These are phyloP conservation scores for Phaeosphaeriaceae sp. DNA, from an alignment of 2,329 filamentous ascomycete species.

Conservation along the genomic window DNA sequence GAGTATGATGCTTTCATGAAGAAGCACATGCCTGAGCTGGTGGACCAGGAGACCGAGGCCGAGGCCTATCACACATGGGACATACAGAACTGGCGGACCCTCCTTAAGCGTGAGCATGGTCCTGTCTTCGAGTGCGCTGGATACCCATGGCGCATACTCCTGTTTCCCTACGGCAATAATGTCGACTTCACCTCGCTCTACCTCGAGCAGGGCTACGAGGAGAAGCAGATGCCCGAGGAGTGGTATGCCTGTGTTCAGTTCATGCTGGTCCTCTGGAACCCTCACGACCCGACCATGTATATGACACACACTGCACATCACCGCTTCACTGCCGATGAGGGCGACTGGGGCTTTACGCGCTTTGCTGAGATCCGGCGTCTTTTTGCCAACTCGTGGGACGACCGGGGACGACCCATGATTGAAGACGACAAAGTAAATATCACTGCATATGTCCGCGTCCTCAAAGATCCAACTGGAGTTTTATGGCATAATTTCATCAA, in stretches of 20 bases:
- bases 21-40: constrained; percentile 74
- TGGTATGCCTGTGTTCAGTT: constrained; percentile 99
- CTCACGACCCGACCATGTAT: constrained; percentile 86
- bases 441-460: constrained; percentile 80
- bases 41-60: constrained; percentile 80
- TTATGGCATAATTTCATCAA: constrained; percentile 91
- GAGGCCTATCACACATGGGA: constrained; percentile 85
- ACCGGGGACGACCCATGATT: constrained; percentile 71
- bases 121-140: constrained; percentile 87
- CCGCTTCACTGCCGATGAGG: constrained; percentile 94
- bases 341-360: constrained; percentile 98
- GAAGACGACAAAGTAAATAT: constrained; percentile 80
- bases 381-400: constrained; percentile 80
- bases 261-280: constrained; percentile 91
- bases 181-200: constrained; percentile 95
- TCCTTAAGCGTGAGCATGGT: constrained; percentile 83
- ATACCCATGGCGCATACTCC: constrained; percentile 91
- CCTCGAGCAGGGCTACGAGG: constrained; percentile 89
- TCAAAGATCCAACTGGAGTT: constrained; percentile 87
- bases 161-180: constrained; percentile 95
- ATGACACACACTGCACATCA: constrained; percentile 82
- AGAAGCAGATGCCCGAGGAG: constrained; percentile 77
- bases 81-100: constrained; percentile 79
- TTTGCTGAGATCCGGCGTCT: constrained; percentile 89
- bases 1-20: constrained; percentile 85